Percentiles rank a stretch among this genome's conserved stretches.
These are phyloP conservation scores for Chrysoporthe puriensis DNA, from an alignment of 2,329 filamentous ascomycete genomes.

Conservation along the genomic window DNA sequence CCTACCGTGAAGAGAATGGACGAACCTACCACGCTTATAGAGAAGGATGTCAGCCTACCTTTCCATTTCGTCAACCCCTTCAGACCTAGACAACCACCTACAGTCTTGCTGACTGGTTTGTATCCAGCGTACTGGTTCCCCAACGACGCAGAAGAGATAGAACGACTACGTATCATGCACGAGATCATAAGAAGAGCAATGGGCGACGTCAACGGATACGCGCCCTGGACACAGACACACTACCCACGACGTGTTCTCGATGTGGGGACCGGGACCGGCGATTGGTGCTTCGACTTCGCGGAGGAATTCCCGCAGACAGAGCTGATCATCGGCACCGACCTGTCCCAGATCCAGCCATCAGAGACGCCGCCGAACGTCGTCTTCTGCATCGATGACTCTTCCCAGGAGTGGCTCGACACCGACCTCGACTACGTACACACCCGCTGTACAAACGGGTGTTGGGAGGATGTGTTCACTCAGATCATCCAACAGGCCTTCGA, in stretches of 20 bases:
- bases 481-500: slow-evolving; percentile 56
- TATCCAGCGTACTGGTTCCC: slow-evolving; percentile 40
- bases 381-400: slow-evolving; percentile 73
- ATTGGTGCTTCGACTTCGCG: slow-evolving; percentile 72
- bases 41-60: slow-evolving; percentile 21
- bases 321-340: slow-evolving; percentile 63
- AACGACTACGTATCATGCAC: slow-evolving; percentile 39
- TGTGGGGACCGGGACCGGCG: slow-evolving; percentile 56
- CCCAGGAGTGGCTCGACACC: slow-evolving; percentile 55
- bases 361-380: slow-evolving; percentile 70
- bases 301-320: slow-evolving; percentile 61
- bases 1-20: slow-evolving; percentile 28
- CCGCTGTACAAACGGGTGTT: slow-evolving; percentile 53
- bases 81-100: neutral
- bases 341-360: slow-evolving; percentile 69
- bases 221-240: slow-evolving; percentile 35
- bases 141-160: slow-evolving; percentile 39
- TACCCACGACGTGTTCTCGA: slow-evolving; percentile 40
- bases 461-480: slow-evolving; percentile 51
- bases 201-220: slow-evolving; percentile 38
- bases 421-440: slow-evolving; percentile 62
- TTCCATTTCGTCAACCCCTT: neutral
- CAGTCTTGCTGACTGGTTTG: neutral
- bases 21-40: slow-evolving; percentile 29
- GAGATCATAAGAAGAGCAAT: slow-evolving; percentile 38